Conservation (phyloP, 169 alveolate genomes). For the Cryptosporidium canis region DNA sequence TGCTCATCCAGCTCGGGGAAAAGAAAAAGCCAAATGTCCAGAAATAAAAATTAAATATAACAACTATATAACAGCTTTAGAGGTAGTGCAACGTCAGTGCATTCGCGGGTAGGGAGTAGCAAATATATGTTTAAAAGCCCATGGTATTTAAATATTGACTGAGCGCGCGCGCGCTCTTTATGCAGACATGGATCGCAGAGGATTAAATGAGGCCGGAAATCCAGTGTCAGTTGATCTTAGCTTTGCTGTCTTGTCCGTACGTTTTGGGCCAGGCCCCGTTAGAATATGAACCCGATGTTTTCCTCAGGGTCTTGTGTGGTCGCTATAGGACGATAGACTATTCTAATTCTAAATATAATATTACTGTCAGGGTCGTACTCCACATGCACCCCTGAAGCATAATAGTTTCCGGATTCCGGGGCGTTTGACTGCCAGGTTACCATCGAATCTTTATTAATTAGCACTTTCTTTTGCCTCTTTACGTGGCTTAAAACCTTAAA, state of each 20-base stretch:
- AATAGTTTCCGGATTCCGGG: slow-evolving; percentile 22
- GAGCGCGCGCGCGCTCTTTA: background rate
- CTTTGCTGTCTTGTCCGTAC: too few species aligned
- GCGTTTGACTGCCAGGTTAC: slow-evolving; percentile 50
- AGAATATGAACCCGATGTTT: slow-evolving; percentile 42
- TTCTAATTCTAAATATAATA: slow-evolving; percentile 57
- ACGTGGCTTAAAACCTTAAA: slow-evolving; percentile 23
- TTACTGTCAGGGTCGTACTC: slow-evolving; percentile 62
- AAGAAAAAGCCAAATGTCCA: too few species aligned
- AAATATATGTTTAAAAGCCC: background rate
- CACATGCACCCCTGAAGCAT: slow-evolving; percentile 67
- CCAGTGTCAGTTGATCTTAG: too few species aligned
- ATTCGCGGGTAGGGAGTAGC: background rate
- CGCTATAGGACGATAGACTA: slow-evolving; percentile 66
- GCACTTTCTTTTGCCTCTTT: slow-evolving; percentile 30
- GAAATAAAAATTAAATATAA: background rate
- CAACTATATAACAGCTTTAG: background rate
- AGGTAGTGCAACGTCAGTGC: background rate
- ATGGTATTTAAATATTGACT: background rate
- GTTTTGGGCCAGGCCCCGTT: background rate
- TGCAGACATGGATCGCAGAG: too few species aligned
- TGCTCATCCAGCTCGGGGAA: too few species aligned
- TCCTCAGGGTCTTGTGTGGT: slow-evolving; percentile 40
- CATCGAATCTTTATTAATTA: slow-evolving; percentile 16
- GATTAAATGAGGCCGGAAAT: too few species aligned